Percentiles rank a stretch among this genome's conserved stretches.
Conservation (phyloP, 306 rosid genomes). For the Quercus alba region DNA sequence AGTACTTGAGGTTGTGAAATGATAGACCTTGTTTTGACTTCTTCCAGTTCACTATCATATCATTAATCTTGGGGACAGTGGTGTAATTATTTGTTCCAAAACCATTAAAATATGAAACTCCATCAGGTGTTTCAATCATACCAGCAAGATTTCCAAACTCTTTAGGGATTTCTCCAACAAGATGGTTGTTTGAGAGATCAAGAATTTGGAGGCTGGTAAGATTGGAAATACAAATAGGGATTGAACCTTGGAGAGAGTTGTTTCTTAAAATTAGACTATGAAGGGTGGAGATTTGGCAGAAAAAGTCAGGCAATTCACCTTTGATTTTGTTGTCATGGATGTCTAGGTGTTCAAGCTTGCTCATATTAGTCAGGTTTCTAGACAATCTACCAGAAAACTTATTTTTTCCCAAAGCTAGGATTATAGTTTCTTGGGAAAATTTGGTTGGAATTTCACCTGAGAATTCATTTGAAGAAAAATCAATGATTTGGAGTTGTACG, state of each 20-base stretch:
- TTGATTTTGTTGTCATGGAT: no score
- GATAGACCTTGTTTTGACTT: neutral
- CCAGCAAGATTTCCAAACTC: no score
- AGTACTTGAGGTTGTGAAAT: no score
- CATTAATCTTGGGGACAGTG: neutral
- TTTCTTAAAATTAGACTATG: no score
- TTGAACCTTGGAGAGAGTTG: no score
- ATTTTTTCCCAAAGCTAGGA: neutral
- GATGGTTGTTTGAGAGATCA: no score
- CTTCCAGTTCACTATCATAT: conserved; percentile 33
- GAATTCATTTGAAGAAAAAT: conserved; percentile 26
- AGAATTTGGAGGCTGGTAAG: no score
- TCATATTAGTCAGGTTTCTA: conserved; percentile 11
- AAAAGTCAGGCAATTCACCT: no score
- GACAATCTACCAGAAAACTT: conserved; percentile 18
- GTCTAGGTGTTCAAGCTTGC: no score
- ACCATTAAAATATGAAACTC: neutral
- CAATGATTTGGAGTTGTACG: conserved; percentile 16
- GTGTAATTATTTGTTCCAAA: neutral
- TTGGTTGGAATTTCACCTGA: conserved; percentile 27
- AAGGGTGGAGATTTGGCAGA: conserved; percentile 2
- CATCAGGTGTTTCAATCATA: conserved; percentile 13
- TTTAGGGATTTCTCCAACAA: no score
- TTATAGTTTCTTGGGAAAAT: conserved; percentile 15
- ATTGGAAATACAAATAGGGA: no score